Evolutionary conservation across 1,284 basidiomycete genomes (phyloP), one percentile per base, ranked within the genome.

Genomic region (Ganoderma resinaceum): DNA sequence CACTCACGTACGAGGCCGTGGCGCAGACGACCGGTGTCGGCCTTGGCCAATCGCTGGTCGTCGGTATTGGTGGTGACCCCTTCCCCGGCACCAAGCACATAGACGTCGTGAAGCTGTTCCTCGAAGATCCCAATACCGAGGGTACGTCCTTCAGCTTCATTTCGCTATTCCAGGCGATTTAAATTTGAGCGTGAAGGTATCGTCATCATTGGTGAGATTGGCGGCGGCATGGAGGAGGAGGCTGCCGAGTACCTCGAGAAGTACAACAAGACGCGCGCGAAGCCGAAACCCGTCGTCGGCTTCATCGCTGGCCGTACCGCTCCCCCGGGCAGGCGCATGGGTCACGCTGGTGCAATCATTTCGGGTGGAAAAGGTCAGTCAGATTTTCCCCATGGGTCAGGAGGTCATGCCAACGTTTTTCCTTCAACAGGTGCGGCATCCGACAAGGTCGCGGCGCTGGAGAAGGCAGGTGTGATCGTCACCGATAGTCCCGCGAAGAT

Each of bases 171-270:
- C 59, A 26, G 42, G 42, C 26, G 23, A n/a, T 23, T 33, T 43
- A 8, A 53, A 18, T n/a, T 33, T 26, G 18, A 38, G 9, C 37
- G 58, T 61, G 3, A 76, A 91, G 95, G 95, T 76, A 97, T 99
- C 74, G 97, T 99, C 66, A 86, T 99, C 74, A 99, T 99, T 77
- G 98, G 98, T 74, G 98, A 99, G 83, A 99, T 99, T 77, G 98
- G 98, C 76, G 98, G 98, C 35, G 93, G 94, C 23, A 99, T 99
- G 97, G 98, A 99, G 83, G 98, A 99, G 81, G 97, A 99, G 75
- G 98, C 98, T 20, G 98, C 98, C 4, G 98, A 97, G 77, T 98
- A 97, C 83, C 86, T 99, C 67, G 92, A 94, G 80, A 86, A 90
- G 81, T 93, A 95, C 87, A 99, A 99, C 89, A 94, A 95, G 82